Conservation (phyloP, 1,284 basidiomycete species). For the Ustilago bromivora region DNA sequence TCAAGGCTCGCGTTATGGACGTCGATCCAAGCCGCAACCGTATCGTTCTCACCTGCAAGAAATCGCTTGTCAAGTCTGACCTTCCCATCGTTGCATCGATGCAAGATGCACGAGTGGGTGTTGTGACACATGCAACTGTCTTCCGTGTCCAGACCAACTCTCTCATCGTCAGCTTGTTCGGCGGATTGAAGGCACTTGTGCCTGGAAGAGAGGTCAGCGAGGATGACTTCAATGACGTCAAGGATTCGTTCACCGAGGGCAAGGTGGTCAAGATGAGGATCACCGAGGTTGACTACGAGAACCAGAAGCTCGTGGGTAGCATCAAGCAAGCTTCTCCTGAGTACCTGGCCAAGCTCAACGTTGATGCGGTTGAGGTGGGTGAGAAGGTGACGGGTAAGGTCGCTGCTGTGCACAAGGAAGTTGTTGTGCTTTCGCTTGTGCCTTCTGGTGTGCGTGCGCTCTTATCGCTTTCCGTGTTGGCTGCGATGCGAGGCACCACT, state of each 20-base stretch:
- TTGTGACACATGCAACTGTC: conserved; percentile 85
- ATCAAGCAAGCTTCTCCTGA: conserved; percentile 79
- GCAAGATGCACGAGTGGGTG: conserved; percentile 77
- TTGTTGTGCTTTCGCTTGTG: conserved; percentile 63
- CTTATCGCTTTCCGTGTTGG: conserved; percentile 85
- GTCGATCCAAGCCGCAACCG: conserved; percentile 86
- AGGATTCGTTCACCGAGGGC: conserved; percentile 80
- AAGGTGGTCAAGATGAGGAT: conserved; percentile 87
- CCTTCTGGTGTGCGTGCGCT: conserved; percentile 80
- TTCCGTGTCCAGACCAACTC: conserved; percentile 68
- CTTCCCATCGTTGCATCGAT: conserved; percentile 76
- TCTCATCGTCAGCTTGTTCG: conserved; percentile 74
- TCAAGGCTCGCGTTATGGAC: conserved; percentile 90
- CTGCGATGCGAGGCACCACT: conserved; percentile 80
- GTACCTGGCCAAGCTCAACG: conserved; percentile 63
- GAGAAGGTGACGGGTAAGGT: conserved; percentile 63
- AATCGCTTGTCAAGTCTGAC: conserved; percentile 83
- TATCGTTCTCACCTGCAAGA: conserved; percentile 90
- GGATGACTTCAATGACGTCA: conserved; percentile 44
- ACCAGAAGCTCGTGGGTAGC: conserved; percentile 82
- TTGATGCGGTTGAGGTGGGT: conserved; percentile 62
- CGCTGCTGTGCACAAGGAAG: conserved; percentile 63
- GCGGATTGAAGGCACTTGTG: conserved; percentile 85
- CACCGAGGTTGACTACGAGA: conserved; percentile 77
- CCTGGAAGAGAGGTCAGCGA: conserved; percentile 70